Conservation (phyloP, 2,329 filamentous ascomycete genomes). For the Pseudogymnoascus sp. region DNA sequence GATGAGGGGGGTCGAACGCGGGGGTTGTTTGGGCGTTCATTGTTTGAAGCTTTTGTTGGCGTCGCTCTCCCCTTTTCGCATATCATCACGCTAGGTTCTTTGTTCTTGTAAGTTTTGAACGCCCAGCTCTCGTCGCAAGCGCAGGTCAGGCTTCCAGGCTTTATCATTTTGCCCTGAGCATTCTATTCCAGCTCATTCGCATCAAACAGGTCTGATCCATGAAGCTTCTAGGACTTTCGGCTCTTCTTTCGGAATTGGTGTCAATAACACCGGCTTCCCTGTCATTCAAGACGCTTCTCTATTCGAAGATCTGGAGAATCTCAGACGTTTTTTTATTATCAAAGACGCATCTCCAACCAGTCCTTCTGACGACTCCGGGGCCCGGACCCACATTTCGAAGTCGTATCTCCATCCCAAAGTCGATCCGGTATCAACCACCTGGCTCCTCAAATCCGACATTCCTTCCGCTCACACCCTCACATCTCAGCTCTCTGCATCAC, state of each 20-base stretch:
- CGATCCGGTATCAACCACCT: not conserved
- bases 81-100: not conserved
- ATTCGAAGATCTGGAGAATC: not conserved
- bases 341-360: not conserved
- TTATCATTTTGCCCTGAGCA: not conserved
- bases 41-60: not conserved
- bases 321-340: not conserved
- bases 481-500: constrained; percentile 20
- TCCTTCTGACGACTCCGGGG: not conserved
- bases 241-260: not conserved
- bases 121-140: not conserved
- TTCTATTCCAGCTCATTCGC: not conserved
- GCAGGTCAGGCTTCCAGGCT: not conserved
- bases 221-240: not conserved
- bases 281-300: not conserved
- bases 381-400: not conserved
- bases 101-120: not conserved
- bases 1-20: not conserved
- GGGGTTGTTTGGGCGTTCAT: not conserved
- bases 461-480: not conserved
- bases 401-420: not conserved
- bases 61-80: not conserved
- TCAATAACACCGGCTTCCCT: not conserved
- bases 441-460: not conserved
- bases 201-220: not conserved